These are phyloP conservation scores for Umbelopsis sp. DNA, from an alignment of 371 early-diverging fungal species.

Conservation along the genomic window DNA sequence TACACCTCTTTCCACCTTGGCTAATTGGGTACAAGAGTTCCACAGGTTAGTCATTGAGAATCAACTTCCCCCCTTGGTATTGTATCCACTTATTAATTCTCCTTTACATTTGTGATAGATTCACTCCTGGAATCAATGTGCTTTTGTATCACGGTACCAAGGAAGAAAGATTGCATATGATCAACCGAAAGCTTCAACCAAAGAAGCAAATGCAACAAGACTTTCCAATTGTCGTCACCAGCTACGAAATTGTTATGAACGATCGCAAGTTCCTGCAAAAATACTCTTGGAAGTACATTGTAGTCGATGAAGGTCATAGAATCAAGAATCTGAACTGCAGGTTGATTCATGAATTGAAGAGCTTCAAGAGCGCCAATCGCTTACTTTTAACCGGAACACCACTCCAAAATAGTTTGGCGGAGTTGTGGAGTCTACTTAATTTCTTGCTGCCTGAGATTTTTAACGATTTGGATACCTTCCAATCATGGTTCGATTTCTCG, in stretches of 20 bases:
- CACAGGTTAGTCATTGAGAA: slow-evolving; percentile 57
- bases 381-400: slow-evolving; percentile 93
- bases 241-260: slow-evolving; percentile 91
- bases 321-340: slow-evolving; percentile 93
- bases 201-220: slow-evolving; percentile 49
- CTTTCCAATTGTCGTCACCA: slow-evolving; percentile 87
- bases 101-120: slow-evolving; percentile 41
- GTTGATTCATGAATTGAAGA: slow-evolving; percentile 85
- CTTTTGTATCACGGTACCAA: slow-evolving; percentile 90
- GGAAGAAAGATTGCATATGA: slow-evolving; percentile 76
- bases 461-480: slow-evolving; percentile 82
- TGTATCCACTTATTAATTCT: background rate
- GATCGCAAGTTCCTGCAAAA: slow-evolving; percentile 74
- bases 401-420: slow-evolving; percentile 91
- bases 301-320: slow-evolving; percentile 97
- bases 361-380: slow-evolving; percentile 83
- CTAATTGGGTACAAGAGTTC: slow-evolving; percentile 98
- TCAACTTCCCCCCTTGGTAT: background rate
- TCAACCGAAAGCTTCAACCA: slow-evolving; percentile 69
- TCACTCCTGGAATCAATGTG: slow-evolving; percentile 87
- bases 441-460: slow-evolving; percentile 92
- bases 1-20: slow-evolving; percentile 94
- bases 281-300: slow-evolving; percentile 86
- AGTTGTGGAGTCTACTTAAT: slow-evolving; percentile 95
- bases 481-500: slow-evolving; percentile 86